Evolutionary conservation across 2,329 filamentous ascomycete species (phyloP), one percentile per base, ranked within the genome.

Genomic region (Fusarium sublunatum): DNA sequence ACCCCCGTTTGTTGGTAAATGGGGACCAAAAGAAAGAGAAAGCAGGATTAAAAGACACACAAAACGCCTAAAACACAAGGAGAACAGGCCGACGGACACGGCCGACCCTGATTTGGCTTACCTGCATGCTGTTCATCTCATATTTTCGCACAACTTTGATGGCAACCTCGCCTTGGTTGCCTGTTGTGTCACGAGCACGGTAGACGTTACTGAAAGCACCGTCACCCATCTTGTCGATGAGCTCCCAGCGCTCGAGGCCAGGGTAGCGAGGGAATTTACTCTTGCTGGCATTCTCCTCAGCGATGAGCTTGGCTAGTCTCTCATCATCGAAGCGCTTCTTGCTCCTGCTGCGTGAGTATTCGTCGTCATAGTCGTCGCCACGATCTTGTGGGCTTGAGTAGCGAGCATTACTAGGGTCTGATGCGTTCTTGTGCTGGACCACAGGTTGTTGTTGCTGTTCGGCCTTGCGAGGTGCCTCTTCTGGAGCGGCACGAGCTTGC

Each of bases 81-180:
- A 68, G 58, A 70, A 61, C 19, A 24, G 62, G 65, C 65, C 59
- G 48, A 60, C 53, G 40, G 61, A 70, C 50, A 65, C 58, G 26
- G 65, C 62, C 64, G 53, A 61, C 64, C 64, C 65, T 59, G 59
- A 26, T 47, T 42, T 55, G 72, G 90, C 93, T 86, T 86, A 99
- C 95, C 92, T 98, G 95, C 83, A 90, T 93, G 68, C 89, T 93
- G 80, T 97, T 98, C 92, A 99, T 97, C 80, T 99, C 95, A 76
- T 92, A 98, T 81, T 98, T 98, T 74, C 95, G 91, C 65, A 99
- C 95, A 47, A 99, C 95, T 79, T 99, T 99, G 84, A 99, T 98
- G 70, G 94, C 95, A 31, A 95, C 93, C 75, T 98, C 90, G 67
- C 86, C 88, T 63, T 86, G 85, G 62, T 88, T 82, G 36, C 91